phyloP scores from a whole-genome alignment of 257 asterid genomes.

The Leonotis leonurus region DNA sequence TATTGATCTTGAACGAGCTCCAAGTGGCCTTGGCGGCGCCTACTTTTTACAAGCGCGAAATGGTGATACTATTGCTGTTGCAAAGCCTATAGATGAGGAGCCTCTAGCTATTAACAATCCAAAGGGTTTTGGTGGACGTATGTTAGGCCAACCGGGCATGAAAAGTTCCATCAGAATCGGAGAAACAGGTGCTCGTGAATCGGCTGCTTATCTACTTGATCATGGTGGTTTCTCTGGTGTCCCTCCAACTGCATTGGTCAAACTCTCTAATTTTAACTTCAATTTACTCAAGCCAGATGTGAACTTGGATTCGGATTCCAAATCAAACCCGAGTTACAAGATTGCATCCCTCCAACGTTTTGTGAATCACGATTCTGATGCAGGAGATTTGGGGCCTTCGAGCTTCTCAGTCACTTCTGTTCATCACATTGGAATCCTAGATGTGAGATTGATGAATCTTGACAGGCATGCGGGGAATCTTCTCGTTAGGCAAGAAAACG shows the following conservation, averaged over 20 bases:
- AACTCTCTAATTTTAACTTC: conserved; percentile 37
- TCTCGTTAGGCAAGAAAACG: conserved; percentile 59
- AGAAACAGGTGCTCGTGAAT: conserved; percentile 83
- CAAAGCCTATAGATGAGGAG: conserved; percentile 96
- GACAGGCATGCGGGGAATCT: conserved; percentile 95
- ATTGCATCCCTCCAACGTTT: conserved; percentile 82
- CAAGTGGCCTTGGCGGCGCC: conserved; percentile 93
- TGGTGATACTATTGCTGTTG: conserved; percentile 69
- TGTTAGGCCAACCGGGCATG: conserved; percentile 92
- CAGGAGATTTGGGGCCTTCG: conserved; percentile 91
- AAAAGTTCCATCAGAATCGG: conserved; percentile 82
- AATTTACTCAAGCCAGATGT: conserved; percentile 24
- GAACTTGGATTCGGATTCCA: conserved; percentile 29
- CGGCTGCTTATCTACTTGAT: conserved; percentile 92
- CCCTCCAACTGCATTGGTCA: conserved; percentile 85
- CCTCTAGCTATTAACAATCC: conserved; percentile 93
- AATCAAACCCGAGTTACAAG: conserved; percentile 37
- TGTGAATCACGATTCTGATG: conserved; percentile 74
- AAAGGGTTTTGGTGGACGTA: conserved; percentile 74
- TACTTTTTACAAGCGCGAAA: conserved; percentile 55
- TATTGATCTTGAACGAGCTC: conserved; percentile 56
- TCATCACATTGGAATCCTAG: conserved; percentile 85
- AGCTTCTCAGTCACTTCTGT: conserved; percentile 76
- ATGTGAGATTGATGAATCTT: conserved; percentile 75
- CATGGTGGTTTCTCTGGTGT: conserved; percentile 78